Base-by-base conservation (phyloP, 1,284 basidiomycete species). In the Trichosporon ovoides region DNA sequence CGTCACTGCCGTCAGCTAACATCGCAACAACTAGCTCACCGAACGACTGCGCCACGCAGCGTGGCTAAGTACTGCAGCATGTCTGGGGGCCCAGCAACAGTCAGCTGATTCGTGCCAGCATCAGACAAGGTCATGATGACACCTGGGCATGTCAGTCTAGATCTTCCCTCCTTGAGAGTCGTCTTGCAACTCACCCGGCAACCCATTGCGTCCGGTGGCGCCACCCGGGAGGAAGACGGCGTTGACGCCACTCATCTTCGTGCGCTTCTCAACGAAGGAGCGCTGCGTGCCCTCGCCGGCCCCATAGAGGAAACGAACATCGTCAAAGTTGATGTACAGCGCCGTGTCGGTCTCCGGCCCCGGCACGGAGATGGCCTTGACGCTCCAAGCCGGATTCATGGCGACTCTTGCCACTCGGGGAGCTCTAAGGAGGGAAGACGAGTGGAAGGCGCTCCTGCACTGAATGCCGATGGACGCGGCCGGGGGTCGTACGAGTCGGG, bases 291-390 rank as follows among this genome's bases (percentile, higher is more conserved):
- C 89, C 72, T 95, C 91, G 6, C 88, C 86, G 2, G 81, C 85
- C 74, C 94, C 93, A 80, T 95, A 91, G 53, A 93, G 80, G 67
- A 92, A 94, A 68, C 89, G 87, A 7, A 82, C 85, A 51, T 84
- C 81, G 67, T 89, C 87, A 69, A 91, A 90, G 6, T 83, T 80
- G 58, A 93, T 77, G 60, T 88, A 77, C 28, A 94, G 77, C 3
- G 85, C 82, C 0, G 91, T 85, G 65, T 91, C 87, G 1, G 89
- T 87, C 73, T 92, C 89, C 14, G 87, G 84, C 2, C 88, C 77
- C 12, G 77, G 77, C 37, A 76, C 76, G 5, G 80, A 76, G 19
- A 80, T 46, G 31, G 69, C 69, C 52, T 71, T 67, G 46, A 78
- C 70, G 34, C 66, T 67, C 79, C 79, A 80, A 38, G 37, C 43